These are phyloP conservation scores for Taphrina deformans DNA, from an alignment of 1,139 yeast species.

Conservation along the genomic window DNA sequence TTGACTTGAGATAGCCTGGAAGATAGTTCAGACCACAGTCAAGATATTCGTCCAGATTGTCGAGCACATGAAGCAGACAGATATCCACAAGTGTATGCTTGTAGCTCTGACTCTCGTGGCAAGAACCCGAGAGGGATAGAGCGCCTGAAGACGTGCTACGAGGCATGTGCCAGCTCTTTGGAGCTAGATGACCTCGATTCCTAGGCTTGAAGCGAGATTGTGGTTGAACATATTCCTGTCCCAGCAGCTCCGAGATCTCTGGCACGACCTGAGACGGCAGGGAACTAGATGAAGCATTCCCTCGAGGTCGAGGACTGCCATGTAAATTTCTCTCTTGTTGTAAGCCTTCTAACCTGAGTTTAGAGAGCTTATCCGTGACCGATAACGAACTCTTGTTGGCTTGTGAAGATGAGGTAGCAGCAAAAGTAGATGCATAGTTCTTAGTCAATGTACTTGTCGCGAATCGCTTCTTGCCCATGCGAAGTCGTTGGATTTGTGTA, in stretches of 20 bases:
- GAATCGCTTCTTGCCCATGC: slow-evolving; percentile 18
- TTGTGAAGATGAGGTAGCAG: neutral
- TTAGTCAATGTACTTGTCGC: slow-evolving; percentile 8
- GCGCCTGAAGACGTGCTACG: neutral
- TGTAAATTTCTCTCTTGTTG: slow-evolving; percentile 4
- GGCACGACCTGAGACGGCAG: slow-evolving; percentile 1
- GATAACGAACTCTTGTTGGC: neutral
- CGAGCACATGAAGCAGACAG: neutral
- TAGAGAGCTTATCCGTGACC: slow-evolving; percentile 4
- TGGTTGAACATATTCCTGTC: slow-evolving; percentile 4
- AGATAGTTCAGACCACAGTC: slow-evolving; percentile 7
- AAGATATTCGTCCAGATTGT: neutral
- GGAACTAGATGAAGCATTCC: neutral
- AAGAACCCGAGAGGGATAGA: neutral
- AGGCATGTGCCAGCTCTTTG: slow-evolving; percentile 2
- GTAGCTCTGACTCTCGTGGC: no score
- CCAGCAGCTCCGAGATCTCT: slow-evolving; percentile 3
- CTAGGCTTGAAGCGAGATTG: slow-evolving; percentile 5
- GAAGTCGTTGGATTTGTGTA: neutral
- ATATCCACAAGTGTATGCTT: neutral
- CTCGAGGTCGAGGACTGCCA: neutral
- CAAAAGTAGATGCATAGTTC: neutral
- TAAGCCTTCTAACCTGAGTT: slow-evolving; percentile 7
- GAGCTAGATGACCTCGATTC: slow-evolving; percentile 17
- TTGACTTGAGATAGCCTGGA: neutral